Percentiles rank a stretch among this genome's conserved stretches.
These are phyloP conservation scores for Rhododendron molle DNA, from an alignment of 148 eudicot genomes.

Conservation along the genomic window DNA sequence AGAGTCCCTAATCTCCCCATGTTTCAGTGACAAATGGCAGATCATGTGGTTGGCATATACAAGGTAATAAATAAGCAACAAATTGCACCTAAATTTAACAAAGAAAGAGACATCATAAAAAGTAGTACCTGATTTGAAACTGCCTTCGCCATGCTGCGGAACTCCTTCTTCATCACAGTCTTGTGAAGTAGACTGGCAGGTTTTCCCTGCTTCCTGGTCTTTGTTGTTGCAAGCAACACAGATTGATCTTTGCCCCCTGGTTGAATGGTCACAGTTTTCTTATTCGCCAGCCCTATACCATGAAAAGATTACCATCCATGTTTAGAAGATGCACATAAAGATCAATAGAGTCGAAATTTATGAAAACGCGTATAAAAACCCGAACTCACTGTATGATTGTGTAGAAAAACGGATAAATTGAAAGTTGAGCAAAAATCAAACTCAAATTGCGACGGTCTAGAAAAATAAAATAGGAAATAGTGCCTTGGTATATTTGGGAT, in stretches of 20 bases:
- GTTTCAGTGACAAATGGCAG: neutral
- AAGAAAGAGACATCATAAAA: neutral
- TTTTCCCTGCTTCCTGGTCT: conserved; percentile 80
- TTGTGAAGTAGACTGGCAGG: conserved; percentile 67
- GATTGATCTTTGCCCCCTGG: conserved; percentile 64
- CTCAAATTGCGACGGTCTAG: neutral
- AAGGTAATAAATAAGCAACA: neutral
- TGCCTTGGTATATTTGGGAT: neutral
- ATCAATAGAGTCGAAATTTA: neutral
- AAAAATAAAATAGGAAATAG: neutral
- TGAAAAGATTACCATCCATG: neutral
- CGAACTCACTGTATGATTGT: neutral
- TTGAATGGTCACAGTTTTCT: conserved; percentile 83
- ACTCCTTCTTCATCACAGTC: conserved; percentile 85
- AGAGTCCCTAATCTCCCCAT: neutral
- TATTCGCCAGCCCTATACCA: conserved; percentile 69
- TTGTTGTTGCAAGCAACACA: conserved; percentile 73
- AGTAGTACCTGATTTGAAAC: conserved; percentile 71
- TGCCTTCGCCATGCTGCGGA: conserved; percentile 79
- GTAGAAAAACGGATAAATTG: neutral
- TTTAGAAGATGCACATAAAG: neutral
- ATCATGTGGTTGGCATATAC: neutral
- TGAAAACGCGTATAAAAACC: neutral
- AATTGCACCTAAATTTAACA: neutral
- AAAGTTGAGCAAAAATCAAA: neutral